Evolutionary conservation across 768 basidiomycete genomes (phyloP), one percentile per base, ranked within the genome.

Genomic region (Grammothele lineata): DNA sequence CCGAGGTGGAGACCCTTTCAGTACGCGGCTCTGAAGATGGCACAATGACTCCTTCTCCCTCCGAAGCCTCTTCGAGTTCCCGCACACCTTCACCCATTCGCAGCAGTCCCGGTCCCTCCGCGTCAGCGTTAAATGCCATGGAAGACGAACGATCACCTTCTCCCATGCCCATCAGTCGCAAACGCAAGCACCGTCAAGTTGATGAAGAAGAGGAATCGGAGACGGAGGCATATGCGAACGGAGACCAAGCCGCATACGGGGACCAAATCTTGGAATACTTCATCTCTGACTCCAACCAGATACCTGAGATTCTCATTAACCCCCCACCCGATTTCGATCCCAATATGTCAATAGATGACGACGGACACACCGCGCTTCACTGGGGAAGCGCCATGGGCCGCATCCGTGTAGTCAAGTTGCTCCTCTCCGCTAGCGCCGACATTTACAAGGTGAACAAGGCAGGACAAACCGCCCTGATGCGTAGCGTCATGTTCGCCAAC

Each of bases 371-470:
- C 0, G 83, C 96, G 18, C 70, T 99, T 12, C 96, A 99, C 57
- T 99, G 96, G 96, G 95, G 94, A 3, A 94, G 92, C 59, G 96
- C 96, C 10, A 97, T 99, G 95, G 96, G 96, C 24, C 87, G 96
- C 34, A 84, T 97, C 45, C 84, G 95, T 26, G 87, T 98, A 51
- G 92, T 98, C 58, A 97, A 97, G 63, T 75, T 97, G 7, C 76
- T 99, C 22, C 75, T 99, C 34, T 87, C 91, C 0, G 89, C 94
- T 3, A 93, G 94, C 17, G 95, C 95, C 12, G 93, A 97, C 63
- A 92, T 96, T 54, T 99, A 95, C 75, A 85, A 88, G 56, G 92
- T 94, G 54, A 99, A 98, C 71, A 90, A 87, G 60, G 81, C 92
- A 10, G 96, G 96, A 3, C 96, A 98, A 66, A 98, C 96, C 12